Evolutionary conservation across 441 rosid species (phyloP), one percentile per base, ranked within the genome.

Genomic region (Mallotus japonicus): DNA sequence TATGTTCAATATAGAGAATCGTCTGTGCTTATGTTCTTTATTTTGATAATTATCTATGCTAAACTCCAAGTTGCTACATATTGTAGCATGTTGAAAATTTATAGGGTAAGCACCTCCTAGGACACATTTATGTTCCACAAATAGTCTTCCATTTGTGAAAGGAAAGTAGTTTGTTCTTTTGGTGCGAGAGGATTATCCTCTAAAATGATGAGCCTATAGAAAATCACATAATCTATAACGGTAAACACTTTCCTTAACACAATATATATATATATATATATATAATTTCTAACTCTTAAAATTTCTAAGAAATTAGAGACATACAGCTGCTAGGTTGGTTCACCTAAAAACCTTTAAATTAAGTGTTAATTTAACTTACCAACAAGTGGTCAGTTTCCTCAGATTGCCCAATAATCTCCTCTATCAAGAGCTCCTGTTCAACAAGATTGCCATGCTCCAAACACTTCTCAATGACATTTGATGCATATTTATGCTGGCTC

Each of bases 391-490:
- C 84, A 24, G 79, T 86, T 79, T 77, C 89, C 75, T 86, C 92
- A 20, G 80, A 73, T 1, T 78, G 79, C 62, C 88, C 85, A 61
- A 87, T 79, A 64, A 86, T 82, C 84, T 89, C 94, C 60, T 84
- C 80, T 63, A 87, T 78, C 60, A 89, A 85, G 54, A 87, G 72
- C 60, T 86, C 88, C 34, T 83, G 85, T 69, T 89, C 89, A 60
- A 76, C 62, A 19, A 74, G 64, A 78, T 82, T 84, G 66, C 92
- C 88, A 78, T 83, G 64, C 74, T 82, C 88, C 76, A 89, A 76
- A 70, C 94, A 89, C 79, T 89, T 89, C 78, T 89, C 94, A 66
- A 89, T 75, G 56, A 89, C 94, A 79, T 89, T 89, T 55, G 94
- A 89, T 37, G 90, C 93, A 80, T 86, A 89, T 76, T 89, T 89